Conservation (phyloP, 2,329 filamentous ascomycete species). For the Fusarium duplospermum region DNA sequence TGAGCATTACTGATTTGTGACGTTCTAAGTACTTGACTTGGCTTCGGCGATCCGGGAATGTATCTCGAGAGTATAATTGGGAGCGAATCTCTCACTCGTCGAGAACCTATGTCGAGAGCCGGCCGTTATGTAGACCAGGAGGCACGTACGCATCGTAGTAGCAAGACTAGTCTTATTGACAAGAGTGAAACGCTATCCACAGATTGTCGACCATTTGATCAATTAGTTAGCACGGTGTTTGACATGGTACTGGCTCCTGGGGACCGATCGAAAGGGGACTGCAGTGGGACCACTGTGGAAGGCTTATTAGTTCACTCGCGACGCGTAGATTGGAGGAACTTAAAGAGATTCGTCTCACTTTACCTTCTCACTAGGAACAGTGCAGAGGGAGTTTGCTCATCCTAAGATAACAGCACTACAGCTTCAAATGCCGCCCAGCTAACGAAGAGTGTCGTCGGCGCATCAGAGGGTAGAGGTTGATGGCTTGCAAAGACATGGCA, state of each 20-base stretch:
- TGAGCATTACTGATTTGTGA: too few relatives aligned
- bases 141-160: too few relatives aligned
- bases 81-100: too few relatives aligned
- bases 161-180: too few relatives aligned
- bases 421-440: not conserved
- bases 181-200: too few relatives aligned
- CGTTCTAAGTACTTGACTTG: too few relatives aligned
- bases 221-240: not conserved
- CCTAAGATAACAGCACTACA: too few relatives aligned
- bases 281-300: not conserved
- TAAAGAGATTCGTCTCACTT: not conserved
- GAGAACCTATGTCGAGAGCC: too few relatives aligned
- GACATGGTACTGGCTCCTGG: accelerated
- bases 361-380: not conserved
- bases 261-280: not conserved
- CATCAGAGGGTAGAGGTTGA: not conserved
- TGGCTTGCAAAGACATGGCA: not conserved
- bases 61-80: too few relatives aligned
- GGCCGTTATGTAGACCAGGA: too few relatives aligned
- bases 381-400: not conserved
- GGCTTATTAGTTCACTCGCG: not conserved
- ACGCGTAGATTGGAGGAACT: not conserved
- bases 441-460: not conserved
- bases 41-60: too few relatives aligned
- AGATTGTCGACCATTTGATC: not conserved